Evolutionary conservation across 108 stramenopile species (phyloP).

Genomic region (Ochromonas danica): DNA sequence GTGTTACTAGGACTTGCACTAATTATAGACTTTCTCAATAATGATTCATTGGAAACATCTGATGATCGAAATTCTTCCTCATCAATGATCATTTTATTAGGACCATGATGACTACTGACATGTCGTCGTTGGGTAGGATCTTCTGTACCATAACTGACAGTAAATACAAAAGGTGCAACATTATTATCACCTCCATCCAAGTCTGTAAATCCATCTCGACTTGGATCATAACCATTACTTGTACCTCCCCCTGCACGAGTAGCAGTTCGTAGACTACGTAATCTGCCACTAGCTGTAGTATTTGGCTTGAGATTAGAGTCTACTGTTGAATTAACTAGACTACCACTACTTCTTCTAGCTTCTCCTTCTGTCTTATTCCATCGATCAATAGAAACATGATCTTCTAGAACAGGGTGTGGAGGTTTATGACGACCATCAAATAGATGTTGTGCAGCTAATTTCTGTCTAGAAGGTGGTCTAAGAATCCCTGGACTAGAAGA

Average conservation of each 20-base stretch:
- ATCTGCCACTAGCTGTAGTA: neutral
- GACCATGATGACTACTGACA: neutral
- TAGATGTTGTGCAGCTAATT: slow-evolving; percentile 20
- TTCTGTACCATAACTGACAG: neutral
- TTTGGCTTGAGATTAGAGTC: neutral
- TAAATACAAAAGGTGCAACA: neutral
- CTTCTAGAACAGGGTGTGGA: no score
- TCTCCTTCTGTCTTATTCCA: no score
- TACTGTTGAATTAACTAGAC: no score
- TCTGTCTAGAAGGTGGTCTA: slow-evolving; percentile 1
- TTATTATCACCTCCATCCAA: neutral
- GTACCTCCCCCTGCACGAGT: neutral
- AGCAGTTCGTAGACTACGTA: neutral
- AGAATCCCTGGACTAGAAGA: neutral
- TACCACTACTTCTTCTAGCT: no score
- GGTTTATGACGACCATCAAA: neutral
- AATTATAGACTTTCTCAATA: neutral
- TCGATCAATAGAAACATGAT: no score
- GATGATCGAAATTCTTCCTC: neutral
- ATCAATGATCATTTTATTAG: neutral
- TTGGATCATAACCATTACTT: slow-evolving; percentile 8
- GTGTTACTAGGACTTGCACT: neutral
- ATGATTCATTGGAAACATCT: neutral
- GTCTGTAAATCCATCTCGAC: slow-evolving; percentile 3
- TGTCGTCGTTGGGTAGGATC: neutral